Conservation (phyloP, 116 monocot genomes). For the Zostera marina region DNA sequence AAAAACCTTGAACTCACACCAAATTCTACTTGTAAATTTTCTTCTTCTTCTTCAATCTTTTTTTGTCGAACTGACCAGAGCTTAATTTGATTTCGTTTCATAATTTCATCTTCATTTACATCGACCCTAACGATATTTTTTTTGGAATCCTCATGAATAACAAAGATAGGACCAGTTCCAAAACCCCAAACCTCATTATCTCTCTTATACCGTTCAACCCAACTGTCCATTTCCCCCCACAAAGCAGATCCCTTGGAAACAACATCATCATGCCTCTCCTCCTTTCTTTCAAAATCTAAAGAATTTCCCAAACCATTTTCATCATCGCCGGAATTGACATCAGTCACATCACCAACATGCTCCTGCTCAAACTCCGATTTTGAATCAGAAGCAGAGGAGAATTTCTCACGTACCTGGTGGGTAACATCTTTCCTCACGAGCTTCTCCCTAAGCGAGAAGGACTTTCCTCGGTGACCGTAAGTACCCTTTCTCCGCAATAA, state of each 20-base stretch:
- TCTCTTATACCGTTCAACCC: slow-evolving; percentile 33
- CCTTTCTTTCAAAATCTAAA: not conserved
- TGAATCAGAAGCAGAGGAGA: slow-evolving; percentile 1
- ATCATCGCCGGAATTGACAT: not conserved
- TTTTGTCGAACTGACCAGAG: slow-evolving; percentile 10
- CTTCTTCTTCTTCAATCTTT: slow-evolving; percentile 4
- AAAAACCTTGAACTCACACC: slow-evolving; percentile 21
- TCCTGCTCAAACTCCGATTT: not conserved
- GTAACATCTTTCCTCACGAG: not conserved
- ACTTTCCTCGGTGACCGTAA: not conserved
- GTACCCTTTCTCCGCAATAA: not conserved
- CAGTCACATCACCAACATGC: not conserved
- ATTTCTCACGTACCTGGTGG: slow-evolving; percentile 1
- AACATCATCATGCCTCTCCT: not conserved
- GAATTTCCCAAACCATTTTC: not conserved
- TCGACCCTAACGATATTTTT: slow-evolving; percentile 23
- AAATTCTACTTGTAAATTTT: slow-evolving; percentile 1
- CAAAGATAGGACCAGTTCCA: slow-evolving; percentile 42
- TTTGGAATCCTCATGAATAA: slow-evolving; percentile 21
- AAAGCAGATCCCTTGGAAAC: slow-evolving; percentile 15
- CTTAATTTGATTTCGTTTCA: slow-evolving; percentile 16
- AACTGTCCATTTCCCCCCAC: slow-evolving; percentile 35
- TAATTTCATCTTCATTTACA: slow-evolving; percentile 39
- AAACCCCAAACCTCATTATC: slow-evolving; percentile 53
- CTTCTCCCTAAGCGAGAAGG: not conserved